Percentiles rank a stretch among this genome's conserved stretches.
Conservation (phyloP, 768 basidiomycete species). For the Paxillus involutus region DNA sequence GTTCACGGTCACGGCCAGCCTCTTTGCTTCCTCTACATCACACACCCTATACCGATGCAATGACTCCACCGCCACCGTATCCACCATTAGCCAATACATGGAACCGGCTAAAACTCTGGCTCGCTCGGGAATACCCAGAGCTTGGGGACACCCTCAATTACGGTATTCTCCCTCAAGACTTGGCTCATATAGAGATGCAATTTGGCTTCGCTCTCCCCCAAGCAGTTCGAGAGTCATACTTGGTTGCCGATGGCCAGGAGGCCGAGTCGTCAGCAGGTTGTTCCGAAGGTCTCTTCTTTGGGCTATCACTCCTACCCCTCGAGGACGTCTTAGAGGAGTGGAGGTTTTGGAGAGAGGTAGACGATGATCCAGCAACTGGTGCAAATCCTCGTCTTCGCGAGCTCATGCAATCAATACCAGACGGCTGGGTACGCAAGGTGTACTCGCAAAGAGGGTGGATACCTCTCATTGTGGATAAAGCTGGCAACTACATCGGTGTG, state of each 20-base stretch:
- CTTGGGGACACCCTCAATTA: constrained; percentile 95
- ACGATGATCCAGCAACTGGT: constrained; percentile 83
- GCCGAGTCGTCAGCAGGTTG: constrained; percentile 85
- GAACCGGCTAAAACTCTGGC: constrained; percentile 81
- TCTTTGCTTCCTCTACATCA: constrained; percentile 72
- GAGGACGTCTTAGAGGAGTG: constrained; percentile 96
- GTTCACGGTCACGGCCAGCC: constrained; percentile 46
- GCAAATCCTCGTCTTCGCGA: constrained; percentile 70
- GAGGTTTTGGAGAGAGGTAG: constrained; percentile 94
- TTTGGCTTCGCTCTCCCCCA: constrained; percentile 83
- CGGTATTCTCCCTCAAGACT: constrained; percentile 77
- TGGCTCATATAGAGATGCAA: constrained; percentile 79
- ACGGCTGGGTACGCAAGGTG: constrained; percentile 81
- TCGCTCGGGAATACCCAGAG: constrained; percentile 86
- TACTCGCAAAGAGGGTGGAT: constrained; percentile 98
- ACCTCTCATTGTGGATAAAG: constrained; percentile 90
- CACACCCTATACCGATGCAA: constrained; percentile 42
- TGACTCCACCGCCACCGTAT: constrained; percentile 46
- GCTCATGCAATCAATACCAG: constrained; percentile 87
- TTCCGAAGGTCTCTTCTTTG: constrained; percentile 91
- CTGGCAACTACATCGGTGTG: constrained; percentile 95
- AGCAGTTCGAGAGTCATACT: constrained; percentile 89
- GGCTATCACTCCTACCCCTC: constrained; percentile 87
- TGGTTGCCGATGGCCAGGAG: constrained; percentile 90
- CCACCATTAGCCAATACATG: constrained; percentile 84